Evolutionary conservation across 805 yeast genomes (phyloP), one percentile per base, ranked within the genome.

Genomic region (Suhomyces xylopsoci): DNA sequence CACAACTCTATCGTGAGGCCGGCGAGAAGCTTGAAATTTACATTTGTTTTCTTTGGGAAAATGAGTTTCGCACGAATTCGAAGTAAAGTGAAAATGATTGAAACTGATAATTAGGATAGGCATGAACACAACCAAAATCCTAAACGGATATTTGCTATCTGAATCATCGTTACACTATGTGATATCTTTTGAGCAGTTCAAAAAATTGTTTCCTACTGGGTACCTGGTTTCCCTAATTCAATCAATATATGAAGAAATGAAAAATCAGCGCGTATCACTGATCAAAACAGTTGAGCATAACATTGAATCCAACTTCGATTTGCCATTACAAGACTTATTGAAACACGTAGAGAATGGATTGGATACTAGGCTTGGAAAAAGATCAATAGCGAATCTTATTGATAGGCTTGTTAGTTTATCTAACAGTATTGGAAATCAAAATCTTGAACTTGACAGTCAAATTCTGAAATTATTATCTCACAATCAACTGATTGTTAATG

Each of bases 331-430:
- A 14, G 54, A 52, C 9, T 26, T 60, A 6, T 50, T 48, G 9
- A 48, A 22, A n/a, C 28, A 36, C 9, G 32, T 51, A 6, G 50
- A 24, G 20, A 45, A 38, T 22, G 22, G 40, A n/a, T 53, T 19
- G 43, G 40, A 48, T 9, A 22, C 47, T 7, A 32, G 45, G 5
- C 22, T 45, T 7, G 22, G 34, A 12, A 56, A 49, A 36, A 43
- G 43, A 10, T 51, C 64, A n/a, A 10, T 62, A 9, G 51, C 34
- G 8, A 50, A 36, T 5, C 34, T 61, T 1, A 57, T 64, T 9
- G 24, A 44, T 3, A 63, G 63, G 10, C 56, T 78, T 55, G 55
- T 52, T 0, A 48, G 46, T 6, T 53, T 79, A 25, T 60, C 66
- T n/a, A 46, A 58, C 1, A 59, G 69, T 0, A 26, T 76, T 6